Evolutionary conservation across 1,139 yeast genomes (phyloP).

Genomic region (Arxiozyma slooffiae): DNA sequence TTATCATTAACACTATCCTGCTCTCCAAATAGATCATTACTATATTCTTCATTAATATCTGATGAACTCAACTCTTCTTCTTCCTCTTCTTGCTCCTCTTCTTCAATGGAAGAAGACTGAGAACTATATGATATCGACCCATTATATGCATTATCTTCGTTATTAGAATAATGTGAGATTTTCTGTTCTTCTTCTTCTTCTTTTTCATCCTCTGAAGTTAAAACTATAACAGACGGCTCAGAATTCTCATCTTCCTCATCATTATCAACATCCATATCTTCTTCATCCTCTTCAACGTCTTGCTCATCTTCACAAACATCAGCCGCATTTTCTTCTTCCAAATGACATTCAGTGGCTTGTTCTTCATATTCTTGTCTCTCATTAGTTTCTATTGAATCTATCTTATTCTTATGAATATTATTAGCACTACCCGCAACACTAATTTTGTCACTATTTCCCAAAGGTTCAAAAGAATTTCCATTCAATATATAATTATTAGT

Average conservation of each 20-base stretch:
- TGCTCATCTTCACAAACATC: neutral
- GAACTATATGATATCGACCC: neutral
- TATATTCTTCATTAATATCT: constrained; percentile 1
- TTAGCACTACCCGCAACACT: neutral
- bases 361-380: neutral
- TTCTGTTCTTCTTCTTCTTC: neutral
- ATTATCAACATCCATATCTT: neutral
- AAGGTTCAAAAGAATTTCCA: neutral
- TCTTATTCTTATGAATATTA: neutral
- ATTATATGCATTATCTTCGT: neutral
- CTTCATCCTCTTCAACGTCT: constrained; percentile 1
- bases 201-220: constrained; percentile 5
- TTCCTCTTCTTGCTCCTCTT: neutral
- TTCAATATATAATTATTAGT: neutral
- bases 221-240: neutral
- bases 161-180: neutral
- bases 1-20: constrained; percentile 1
- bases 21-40: neutral
- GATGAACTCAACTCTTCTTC: neutral
- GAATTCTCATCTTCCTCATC: neutral
- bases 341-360: neutral
- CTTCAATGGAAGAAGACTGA: constrained; percentile 2
- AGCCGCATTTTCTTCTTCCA: constrained; percentile 1
- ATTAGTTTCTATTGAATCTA: neutral
- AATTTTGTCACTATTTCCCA: constrained; percentile 21